These are phyloP conservation scores for Pestalotiopsis sp. DNA, from an alignment of 2,329 filamentous ascomycete species.

Conservation along the genomic window DNA sequence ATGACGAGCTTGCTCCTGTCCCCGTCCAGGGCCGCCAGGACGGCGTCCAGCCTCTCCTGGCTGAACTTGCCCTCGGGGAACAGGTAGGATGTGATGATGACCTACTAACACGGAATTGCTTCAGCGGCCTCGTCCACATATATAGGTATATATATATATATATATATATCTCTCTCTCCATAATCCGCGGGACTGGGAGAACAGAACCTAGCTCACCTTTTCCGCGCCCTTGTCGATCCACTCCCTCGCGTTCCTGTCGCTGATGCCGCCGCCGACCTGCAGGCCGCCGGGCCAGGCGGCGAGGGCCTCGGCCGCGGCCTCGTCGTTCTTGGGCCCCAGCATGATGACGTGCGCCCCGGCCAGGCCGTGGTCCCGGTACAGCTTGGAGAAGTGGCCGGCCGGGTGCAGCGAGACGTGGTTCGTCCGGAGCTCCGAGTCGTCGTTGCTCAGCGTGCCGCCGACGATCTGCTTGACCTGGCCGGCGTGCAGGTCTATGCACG, in stretches of 20 bases:
- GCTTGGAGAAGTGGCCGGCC: conserved; percentile 75
- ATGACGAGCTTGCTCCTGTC: conserved; percentile 86
- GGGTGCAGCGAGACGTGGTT: conserved; percentile 90
- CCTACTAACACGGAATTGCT: conserved; percentile 54
- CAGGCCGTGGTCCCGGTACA: conserved; percentile 78
- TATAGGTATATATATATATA: no score
- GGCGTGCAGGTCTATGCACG: conserved; percentile 97
- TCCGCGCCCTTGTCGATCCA: conserved; percentile 91
- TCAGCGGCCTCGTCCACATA: background rate
- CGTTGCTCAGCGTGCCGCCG: conserved; percentile 81
- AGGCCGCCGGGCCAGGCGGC: conserved; percentile 76
- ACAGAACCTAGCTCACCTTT: conserved; percentile 61
- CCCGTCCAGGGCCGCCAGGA: conserved; percentile 72
- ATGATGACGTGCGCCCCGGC: conserved; percentile 92
- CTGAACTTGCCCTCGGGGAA: conserved; percentile 87
- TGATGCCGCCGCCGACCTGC: conserved; percentile 95
- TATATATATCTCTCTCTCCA: no score
- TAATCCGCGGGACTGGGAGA: background rate
- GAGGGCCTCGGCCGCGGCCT: conserved; percentile 77
- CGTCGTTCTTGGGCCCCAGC: conserved; percentile 86
- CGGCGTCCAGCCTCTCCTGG: conserved; percentile 71
- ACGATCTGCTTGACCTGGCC: conserved; percentile 99
- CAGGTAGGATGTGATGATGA: conserved; percentile 95
- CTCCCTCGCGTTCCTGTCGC: conserved; percentile 75
- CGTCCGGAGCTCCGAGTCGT: conserved; percentile 72